Evolutionary conservation across 2,329 filamentous ascomycete genomes (phyloP).

Genomic region (Talaromyces marneffei): DNA sequence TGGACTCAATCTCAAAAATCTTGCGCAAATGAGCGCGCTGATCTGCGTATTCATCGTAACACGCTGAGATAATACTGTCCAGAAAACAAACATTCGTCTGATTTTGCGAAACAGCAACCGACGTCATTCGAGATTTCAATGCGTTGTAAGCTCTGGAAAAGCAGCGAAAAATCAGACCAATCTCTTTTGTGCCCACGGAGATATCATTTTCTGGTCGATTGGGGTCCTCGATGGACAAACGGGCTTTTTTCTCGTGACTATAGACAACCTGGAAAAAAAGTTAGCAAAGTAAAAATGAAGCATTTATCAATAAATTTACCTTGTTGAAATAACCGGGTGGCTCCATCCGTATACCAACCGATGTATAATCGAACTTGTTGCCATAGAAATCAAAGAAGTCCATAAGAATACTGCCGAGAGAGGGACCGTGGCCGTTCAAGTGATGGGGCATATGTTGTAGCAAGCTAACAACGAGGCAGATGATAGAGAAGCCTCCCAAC

Average conservation of each 20-base stretch:
- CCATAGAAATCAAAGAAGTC: constrained; percentile 89
- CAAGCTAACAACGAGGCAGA: constrained; percentile 86
- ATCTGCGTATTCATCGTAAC: constrained; percentile 67
- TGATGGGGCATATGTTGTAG: constrained; percentile 72
- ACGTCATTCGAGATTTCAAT: constrained; percentile 54
- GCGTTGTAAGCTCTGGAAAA: constrained; percentile 61
- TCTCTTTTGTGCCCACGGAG: constrained; percentile 73
- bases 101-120: constrained; percentile 19
- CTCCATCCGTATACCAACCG: constrained; percentile 67
- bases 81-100: constrained; percentile 54
- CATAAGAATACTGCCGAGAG: constrained; percentile 75
- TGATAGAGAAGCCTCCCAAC: constrained; percentile 88
- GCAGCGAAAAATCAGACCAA: constrained; percentile 57
- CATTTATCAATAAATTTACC: constrained; percentile 41
- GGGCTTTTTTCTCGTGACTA: constrained; percentile 32
- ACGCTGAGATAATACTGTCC: constrained; percentile 64
- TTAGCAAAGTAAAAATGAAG: background rate
- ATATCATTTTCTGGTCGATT: constrained; percentile 84
- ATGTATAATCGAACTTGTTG: constrained; percentile 65
- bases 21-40: constrained; percentile 61
- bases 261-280: constrained; percentile 6
- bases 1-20: constrained; percentile 43
- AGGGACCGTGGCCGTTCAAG: constrained; percentile 58
- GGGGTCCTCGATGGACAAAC: constrained; percentile 85
- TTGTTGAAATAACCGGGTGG: constrained; percentile 73